Evolutionary conservation across 164 flowering plant genomes (phyloP).

Genomic region (Chimonanthus praecox): DNA sequence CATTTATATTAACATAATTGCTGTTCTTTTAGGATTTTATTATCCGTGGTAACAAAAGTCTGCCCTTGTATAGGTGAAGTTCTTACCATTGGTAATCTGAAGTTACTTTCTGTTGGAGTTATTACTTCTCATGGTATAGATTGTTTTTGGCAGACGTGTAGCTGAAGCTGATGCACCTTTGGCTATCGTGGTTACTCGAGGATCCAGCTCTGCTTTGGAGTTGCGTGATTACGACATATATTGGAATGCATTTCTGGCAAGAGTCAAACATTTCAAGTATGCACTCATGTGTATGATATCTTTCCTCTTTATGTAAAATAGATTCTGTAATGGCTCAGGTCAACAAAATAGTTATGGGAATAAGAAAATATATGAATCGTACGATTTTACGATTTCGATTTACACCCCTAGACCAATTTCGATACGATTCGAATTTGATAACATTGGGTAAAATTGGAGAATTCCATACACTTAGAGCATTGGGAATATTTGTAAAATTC

Average conservation of each 20-base stretch:
- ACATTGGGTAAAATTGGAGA: too few species aligned
- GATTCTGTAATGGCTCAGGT: too few species aligned
- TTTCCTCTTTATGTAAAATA: not conserved
- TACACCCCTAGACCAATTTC: too few species aligned
- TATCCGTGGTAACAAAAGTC: slow-evolving; percentile 65
- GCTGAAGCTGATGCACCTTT: slow-evolving; percentile 74
- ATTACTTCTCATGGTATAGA: slow-evolving; percentile 17
- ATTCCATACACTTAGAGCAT: too few species aligned
- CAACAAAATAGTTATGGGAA: too few species aligned
- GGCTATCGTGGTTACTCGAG: slow-evolving; percentile 63
- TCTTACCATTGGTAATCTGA: not conserved
- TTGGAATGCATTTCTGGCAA: slow-evolving; percentile 69
- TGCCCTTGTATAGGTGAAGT: slow-evolving; percentile 82
- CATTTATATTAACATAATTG: not conserved
- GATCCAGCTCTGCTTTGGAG: slow-evolving; percentile 34
- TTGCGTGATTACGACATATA: slow-evolving; percentile 65
- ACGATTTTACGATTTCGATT: too few species aligned
- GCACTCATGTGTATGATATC: slow-evolving; percentile 15
- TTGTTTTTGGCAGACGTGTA: slow-evolving; percentile 62
- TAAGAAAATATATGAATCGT: too few species aligned
- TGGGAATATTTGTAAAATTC: too few species aligned
- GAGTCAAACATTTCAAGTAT: slow-evolving; percentile 49
- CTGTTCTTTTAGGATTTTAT: slow-evolving; percentile 56
- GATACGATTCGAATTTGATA: too few species aligned
- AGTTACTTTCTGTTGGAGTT: slow-evolving; percentile 1